Conservation (phyloP, 139 green algal genomes). For the Chlorella sp. region DNA sequence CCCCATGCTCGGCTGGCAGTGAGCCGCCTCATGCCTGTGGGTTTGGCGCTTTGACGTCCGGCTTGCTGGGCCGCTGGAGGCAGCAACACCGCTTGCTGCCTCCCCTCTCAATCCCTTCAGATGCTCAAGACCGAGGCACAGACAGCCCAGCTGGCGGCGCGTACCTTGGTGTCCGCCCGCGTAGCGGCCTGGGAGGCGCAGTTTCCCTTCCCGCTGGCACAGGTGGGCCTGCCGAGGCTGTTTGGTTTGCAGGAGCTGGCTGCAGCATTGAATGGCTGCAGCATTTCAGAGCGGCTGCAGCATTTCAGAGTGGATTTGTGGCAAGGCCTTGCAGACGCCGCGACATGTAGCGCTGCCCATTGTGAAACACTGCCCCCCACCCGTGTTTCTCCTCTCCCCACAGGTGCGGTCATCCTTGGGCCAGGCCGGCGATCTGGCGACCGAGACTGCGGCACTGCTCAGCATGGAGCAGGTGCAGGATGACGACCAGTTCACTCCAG, state of each 20-base stretch:
- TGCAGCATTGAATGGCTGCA: no score
- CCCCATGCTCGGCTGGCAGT: no score
- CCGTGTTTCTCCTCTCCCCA: not conserved
- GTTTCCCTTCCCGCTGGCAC: slow-evolving; percentile 23
- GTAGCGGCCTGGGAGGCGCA: slow-evolving; percentile 45
- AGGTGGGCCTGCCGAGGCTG: not conserved
- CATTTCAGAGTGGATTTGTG: no score
- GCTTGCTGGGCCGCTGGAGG: no score
- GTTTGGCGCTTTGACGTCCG: no score
- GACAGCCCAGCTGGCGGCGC: not conserved
- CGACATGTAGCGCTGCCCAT: no score
- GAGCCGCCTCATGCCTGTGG: no score
- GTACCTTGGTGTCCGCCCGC: slow-evolving; percentile 50
- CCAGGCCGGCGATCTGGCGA: slow-evolving; percentile 54
- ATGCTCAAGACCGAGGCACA: slow-evolving; percentile 51
- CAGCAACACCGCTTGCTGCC: no score
- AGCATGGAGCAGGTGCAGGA: slow-evolving; percentile 38
- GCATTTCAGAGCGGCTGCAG: no score
- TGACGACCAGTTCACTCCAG: slow-evolving; percentile 49
- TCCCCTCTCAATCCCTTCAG: slow-evolving; percentile 74
- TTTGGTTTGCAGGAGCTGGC: no score
- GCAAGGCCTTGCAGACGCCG: no score
- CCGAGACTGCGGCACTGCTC: slow-evolving; percentile 48
- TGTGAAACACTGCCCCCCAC: no score
- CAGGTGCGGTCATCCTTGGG: slow-evolving; percentile 65